Evolutionary conservation across 2,329 filamentous ascomycete genomes (phyloP).

Genomic region (Trichoderma brevicompactum): DNA sequence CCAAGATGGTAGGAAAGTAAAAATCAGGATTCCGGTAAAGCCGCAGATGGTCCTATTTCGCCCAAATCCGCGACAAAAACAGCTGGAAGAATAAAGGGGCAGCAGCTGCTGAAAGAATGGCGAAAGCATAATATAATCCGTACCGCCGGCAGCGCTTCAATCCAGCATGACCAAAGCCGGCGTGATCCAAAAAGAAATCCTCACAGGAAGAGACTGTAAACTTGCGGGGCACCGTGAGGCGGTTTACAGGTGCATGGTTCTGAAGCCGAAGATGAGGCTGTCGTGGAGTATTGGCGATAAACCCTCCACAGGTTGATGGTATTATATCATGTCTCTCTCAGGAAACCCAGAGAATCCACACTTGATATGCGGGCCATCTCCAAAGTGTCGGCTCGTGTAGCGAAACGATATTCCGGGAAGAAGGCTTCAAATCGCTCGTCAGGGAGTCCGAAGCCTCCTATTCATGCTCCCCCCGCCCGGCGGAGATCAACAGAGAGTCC

Average conservation of each 20-base stretch:
- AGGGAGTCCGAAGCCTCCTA: neutral
- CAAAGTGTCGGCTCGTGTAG: constrained; percentile 21
- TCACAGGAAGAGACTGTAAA: neutral
- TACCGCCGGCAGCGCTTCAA: neutral
- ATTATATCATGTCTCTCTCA: neutral
- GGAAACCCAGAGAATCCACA: constrained; percentile 1
- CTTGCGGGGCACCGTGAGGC: constrained; percentile 9
- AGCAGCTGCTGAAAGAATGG: neutral
- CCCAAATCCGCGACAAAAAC: neutral
- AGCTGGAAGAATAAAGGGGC: neutral
- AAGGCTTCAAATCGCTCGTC: constrained; percentile 27
- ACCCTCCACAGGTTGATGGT: neutral
- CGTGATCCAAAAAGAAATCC: neutral
- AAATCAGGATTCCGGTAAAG: neutral
- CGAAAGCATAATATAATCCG: constrained; percentile 3
- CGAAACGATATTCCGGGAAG: constrained; percentile 13
- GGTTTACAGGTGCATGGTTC: constrained; percentile 15
- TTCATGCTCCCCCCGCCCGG: neutral
- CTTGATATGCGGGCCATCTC: constrained; percentile 7
- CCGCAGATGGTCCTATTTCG: neutral
- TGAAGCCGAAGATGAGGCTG: neutral
- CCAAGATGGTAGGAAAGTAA: neutral
- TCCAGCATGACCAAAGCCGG: neutral
- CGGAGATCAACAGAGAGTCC: neutral
- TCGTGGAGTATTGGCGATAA: constrained; percentile 8